These are phyloP conservation scores for Cladosporium sp. DNA, from an alignment of 2,329 filamentous ascomycete genomes.

Conservation along the genomic window DNA sequence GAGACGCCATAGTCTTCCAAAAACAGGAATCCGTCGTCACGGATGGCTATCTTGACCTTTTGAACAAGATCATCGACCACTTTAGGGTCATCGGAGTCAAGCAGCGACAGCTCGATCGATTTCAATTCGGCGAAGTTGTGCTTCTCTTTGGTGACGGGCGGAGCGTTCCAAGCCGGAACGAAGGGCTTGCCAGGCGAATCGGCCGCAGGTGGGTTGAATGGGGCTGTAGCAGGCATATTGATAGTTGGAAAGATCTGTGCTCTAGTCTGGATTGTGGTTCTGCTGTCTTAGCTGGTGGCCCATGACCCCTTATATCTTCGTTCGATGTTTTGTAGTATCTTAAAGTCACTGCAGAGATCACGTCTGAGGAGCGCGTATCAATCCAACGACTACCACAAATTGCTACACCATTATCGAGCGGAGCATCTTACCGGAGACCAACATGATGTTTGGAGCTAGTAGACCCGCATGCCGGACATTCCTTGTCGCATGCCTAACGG, in stretches of 20 bases:
- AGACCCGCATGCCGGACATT: too few species aligned
- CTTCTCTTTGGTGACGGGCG: conserved; percentile 42
- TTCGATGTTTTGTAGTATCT: too few species aligned
- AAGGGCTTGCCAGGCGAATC: conserved; percentile 38
- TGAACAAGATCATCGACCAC: conserved; percentile 43
- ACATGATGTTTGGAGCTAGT: too few species aligned
- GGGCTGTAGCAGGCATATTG: conserved; percentile 32
- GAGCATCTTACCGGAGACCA: too few species aligned
- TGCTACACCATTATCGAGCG: too few species aligned
- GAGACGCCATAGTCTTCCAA: conserved; percentile 50
- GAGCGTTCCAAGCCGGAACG: conserved; percentile 37
- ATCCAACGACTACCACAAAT: too few species aligned
- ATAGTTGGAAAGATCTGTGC: neutral
- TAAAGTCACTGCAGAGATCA: too few species aligned
- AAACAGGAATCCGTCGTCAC: conserved; percentile 37
- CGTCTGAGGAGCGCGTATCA: too few species aligned
- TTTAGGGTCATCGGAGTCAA: conserved; percentile 29
- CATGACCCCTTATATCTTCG: neutral
- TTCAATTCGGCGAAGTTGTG: conserved; percentile 37
- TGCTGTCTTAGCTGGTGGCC: neutral
- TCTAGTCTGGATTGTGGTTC: too few species aligned
- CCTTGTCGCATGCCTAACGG: too few species aligned
- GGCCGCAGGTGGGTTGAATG: conserved; percentile 40
- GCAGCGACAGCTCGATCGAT: conserved; percentile 30
- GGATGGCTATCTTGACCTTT: conserved; percentile 33